A percentile compares a stretch with the other conserved stretches of the same genome.
These are phyloP conservation scores for Diaporthe nobilis DNA, from an alignment of 2,329 filamentous ascomycete genomes.

Conservation along the genomic window DNA sequence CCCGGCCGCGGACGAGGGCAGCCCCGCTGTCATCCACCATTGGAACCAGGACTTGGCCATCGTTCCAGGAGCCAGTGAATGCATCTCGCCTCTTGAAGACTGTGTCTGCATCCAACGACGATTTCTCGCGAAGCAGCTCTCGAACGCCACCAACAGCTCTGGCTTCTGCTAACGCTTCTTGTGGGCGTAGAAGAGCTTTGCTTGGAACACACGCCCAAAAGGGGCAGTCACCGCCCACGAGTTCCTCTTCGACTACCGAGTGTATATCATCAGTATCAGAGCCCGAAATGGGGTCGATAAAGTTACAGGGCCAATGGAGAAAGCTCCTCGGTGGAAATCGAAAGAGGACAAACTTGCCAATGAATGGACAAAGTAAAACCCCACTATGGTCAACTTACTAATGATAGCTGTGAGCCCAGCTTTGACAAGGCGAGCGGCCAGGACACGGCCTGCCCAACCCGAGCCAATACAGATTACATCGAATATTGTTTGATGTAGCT, in stretches of 20 bases:
- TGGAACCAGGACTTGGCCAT: not conserved
- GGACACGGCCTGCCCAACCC: not conserved
- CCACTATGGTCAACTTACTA: not conserved
- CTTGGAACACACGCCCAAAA: constrained; percentile 8
- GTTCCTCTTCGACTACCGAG: not conserved
- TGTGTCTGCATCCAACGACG: not conserved
- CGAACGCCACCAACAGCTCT: not conserved
- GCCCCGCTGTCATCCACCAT: not conserved
- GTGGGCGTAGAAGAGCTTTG: not conserved
- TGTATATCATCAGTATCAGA: not conserved
- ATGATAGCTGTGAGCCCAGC: not conserved
- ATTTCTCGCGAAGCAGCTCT: not conserved
- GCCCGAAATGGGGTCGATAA: not conserved
- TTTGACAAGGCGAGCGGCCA: not conserved
- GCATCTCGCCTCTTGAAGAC: not conserved
- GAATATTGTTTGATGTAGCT: not conserved
- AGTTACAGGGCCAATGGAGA: not conserved
- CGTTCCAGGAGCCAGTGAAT: not conserved
- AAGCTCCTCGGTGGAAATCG: not conserved
- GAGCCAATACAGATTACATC: not conserved
- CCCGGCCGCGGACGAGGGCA: not conserved
- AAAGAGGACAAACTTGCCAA: not conserved
- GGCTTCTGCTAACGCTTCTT: not conserved
- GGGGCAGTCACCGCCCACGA: constrained; percentile 11
- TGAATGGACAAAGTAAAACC: too few species aligned